Evolutionary conservation across 805 yeast species (phyloP), one percentile per base, ranked within the genome.

Genomic region (Candida namnaoensis): DNA sequence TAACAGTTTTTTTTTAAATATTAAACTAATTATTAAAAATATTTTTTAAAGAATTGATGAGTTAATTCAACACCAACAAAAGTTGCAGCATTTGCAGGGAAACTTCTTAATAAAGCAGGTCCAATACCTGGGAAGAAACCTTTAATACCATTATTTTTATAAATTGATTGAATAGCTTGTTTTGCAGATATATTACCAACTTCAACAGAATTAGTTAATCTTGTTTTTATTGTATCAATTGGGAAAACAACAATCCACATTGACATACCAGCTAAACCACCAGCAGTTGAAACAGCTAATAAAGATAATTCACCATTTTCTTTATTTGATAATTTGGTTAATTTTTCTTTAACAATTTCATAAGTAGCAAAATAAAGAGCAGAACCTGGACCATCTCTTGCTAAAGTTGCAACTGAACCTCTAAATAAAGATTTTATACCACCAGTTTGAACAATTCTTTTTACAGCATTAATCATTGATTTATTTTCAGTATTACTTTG

Each of bases 31-130:
- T 27, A 30, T 30, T 12, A 30, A 12, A 12, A 9, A 12, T 53
- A 64, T 41, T 62, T 59, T 43, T 61, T 62, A 44, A 65, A 64
- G 45, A 64, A 49, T 19, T 60, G 56, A 44, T 64, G 70, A 6
- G 95, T 86, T 44, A 90, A 56, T 61, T 91, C 99, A 28, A 91
- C 98, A 38, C 98, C 99, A 32, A 88, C 74, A 67, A 91, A 91
- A 3, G 98, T 90, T 8, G 99, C 98, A n/a, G 99, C 99, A 63
- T 93, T 91, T 23, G 98, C 98, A 4, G 98, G 98, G 82, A 93
- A 91, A 35, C 95, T 82, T 62, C 99, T 76, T 25, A 88, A 77
- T 56, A 91, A 68, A 3, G 98, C 98, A 6, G 99, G 97, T 0
- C 96, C 97, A 24, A 91, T 72, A 43, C 99, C 99, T 3, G 98